Base-by-base conservation (phyloP, 169 alveolate genomes). In the Theileria parva region DNA sequence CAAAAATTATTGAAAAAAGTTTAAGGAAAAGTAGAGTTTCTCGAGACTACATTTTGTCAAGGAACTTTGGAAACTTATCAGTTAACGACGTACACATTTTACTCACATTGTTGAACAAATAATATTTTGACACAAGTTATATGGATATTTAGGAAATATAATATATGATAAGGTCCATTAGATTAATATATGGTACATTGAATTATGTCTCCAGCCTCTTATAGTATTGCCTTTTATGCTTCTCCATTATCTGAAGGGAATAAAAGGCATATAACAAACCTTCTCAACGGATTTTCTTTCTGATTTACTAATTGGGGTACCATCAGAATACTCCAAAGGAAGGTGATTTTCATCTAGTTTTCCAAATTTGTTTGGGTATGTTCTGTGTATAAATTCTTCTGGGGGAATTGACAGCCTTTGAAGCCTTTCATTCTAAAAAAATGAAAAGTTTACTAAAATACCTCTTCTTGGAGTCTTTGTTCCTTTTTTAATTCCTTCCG, bases 301-400 rank as follows among this genome's bases (percentile, higher is more conserved):
- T 9, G 79, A 69, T 37, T 85, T 85, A 7, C 85, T 70, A 9
- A 85, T 77, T 13, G 86, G 86, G 28, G 72, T 72, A 13, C 91
- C 91, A 28, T 78, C 84, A n/a, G 86, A 48, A 34, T 70, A 71
- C 30, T 77, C 81, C 48, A 78, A 28, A 23, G 91, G 91, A 48
- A 85, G 74, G 44, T 71, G 73, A n/a, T 77, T 61, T 19, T 85
- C 87, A 57, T 85, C 91, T 48, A 85, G 69, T 19, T 68, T 85
- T 48, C 91, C 74, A 65, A 85, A 85, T 81, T 85, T 85, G 70
- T 81, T 81, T 17, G 91, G 91, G 63, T 25, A 85, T 57, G 70
- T 68, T 34, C 55, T 77, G n/a, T 44, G 72, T 44, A 85, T 77
- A 55, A 61, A 85, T 15, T 85, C 91, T n/a, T 65, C 64, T 1